phyloP scores from a whole-genome alignment of 2,329 filamentous ascomycete genomes.

The Paracoccidioides brasiliensis region DNA sequence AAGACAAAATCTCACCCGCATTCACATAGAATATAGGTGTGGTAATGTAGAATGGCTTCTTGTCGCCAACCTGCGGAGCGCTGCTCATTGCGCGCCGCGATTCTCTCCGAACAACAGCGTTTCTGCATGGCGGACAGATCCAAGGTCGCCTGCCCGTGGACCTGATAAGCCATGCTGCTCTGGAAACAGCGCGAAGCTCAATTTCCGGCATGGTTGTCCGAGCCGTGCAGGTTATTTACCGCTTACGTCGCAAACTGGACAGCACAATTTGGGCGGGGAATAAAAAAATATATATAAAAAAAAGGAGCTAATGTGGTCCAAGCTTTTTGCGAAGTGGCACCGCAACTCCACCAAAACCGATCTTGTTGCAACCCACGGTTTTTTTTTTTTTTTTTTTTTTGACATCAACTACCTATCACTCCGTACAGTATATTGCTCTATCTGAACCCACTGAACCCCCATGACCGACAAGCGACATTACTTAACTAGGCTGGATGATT shows the following conservation, averaged over 20 bases:
- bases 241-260: not conserved
- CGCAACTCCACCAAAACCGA: not conserved
- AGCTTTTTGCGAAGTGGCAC: not conserved
- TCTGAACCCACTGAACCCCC: not conserved
- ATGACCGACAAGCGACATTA: not conserved
- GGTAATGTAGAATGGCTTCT: constrained; percentile 88
- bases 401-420: not conserved
- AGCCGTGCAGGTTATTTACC: not conserved
- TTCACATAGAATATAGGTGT: constrained; percentile 99
- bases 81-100: constrained; percentile 13
- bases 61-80: constrained; percentile 5
- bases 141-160: constrained; percentile 14
- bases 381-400: not conserved
- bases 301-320: constrained; percentile 2
- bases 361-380: no score
- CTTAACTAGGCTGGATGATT: not conserved
- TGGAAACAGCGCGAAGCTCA: constrained; percentile 20
- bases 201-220: constrained; percentile 19
- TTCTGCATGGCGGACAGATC: constrained; percentile 20
- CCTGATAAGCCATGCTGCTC: constrained; percentile 16
- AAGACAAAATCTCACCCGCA: constrained; percentile 48
- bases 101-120: constrained; percentile 11
- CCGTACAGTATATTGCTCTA: not conserved
- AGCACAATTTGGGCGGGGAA: not conserved
- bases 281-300: constrained; percentile 1